Evolutionary conservation across 768 basidiomycete genomes (phyloP), one percentile per base, ranked within the genome.

Genomic region (Cytidiella melzeri): DNA sequence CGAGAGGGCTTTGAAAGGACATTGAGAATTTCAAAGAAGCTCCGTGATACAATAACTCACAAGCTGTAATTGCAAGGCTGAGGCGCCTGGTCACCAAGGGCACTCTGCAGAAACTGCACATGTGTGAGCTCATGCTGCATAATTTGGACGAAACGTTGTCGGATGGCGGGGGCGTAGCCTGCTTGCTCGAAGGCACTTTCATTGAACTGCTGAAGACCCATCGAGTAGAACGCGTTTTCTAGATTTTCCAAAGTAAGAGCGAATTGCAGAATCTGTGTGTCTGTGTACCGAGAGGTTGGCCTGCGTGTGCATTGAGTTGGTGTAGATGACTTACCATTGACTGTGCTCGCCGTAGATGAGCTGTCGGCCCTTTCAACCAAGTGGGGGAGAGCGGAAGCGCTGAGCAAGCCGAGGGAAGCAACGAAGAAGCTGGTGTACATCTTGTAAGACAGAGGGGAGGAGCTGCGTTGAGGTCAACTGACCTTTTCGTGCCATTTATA

Each of bases 61-160:
- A 86, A 83, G 40, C 56, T 57, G 63, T 87, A 87, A 15, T 70
- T 62, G 69, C 84, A 87, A 3, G 77, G 67, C 57, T 73, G 50
- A 12, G 75, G 69, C 6, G 77, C 72, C 5, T 68, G 63, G 21
- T 64, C 66, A 1, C 74, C 73, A 27, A 83, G 64, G 0, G 69
- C 70, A 9, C 50, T 57, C 10, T 75, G 63, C 23, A 85, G 68
- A 60, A 78, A 72, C 7, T 68, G 57, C 51, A 80, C 79, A 63
- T 87, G 84, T 10, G 64, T 62, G 25, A 63, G 58, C 59, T 84
- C 81, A 60, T 85, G 81, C 27, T 69, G 63, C n/a, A 64, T 63
- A 45, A 85, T 77, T 60, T 84, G 72, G 20, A 62, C 55, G 54
- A 79, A 72, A 11, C 77, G 71, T 2, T 64, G 71, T 42, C 74